A percentile compares a stretch with the other conserved stretches of the same genome.
Evolutionary conservation across 805 yeast genomes (phyloP).

Genomic region (Myxozyma monticola): DNA sequence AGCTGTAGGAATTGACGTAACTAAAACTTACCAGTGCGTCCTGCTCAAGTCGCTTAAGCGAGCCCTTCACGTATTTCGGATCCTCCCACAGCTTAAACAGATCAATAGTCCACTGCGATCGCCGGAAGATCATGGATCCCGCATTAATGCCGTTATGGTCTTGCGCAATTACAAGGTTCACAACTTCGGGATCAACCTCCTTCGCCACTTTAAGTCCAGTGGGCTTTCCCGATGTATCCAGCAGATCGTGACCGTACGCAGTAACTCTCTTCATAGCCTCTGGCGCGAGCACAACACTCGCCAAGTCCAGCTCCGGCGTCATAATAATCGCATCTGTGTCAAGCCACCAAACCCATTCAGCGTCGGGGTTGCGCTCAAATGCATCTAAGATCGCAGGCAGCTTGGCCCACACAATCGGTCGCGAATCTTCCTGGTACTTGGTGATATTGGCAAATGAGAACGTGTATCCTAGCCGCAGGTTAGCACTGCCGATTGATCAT

Average conservation of each 20-base stretch:
- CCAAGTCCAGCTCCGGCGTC: conserved; percentile 36
- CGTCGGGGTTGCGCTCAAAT: conserved; percentile 37
- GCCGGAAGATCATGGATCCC: conserved; percentile 71
- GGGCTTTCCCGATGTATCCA: conserved; percentile 7
- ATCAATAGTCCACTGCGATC: conserved; percentile 70
- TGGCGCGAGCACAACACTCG: conserved; percentile 35
- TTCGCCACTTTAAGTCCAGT: conserved; percentile 4
- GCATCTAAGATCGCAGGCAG: conserved; percentile 39
- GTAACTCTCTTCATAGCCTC: conserved; percentile 32
- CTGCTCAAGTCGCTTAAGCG: conserved; percentile 83
- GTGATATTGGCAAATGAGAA: conserved; percentile 35
- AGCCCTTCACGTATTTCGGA: conserved; percentile 77
- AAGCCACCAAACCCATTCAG: conserved; percentile 44
- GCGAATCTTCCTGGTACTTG: conserved; percentile 16
- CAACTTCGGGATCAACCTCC: conserved; percentile 18
- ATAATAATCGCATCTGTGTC: conserved; percentile 40
- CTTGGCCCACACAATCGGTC: conserved; percentile 36
- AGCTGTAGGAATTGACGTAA: too few species aligned
- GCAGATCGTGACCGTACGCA: conserved; percentile 23
- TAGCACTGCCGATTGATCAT: neutral
- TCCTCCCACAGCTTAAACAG: conserved; percentile 86
- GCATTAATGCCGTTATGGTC: conserved; percentile 86
- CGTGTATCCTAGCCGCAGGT: conserved; percentile 28
- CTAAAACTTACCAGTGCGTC: conserved; percentile 62
- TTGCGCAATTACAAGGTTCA: conserved; percentile 72